A percentile compares a stretch with the other conserved stretches of the same genome.
Conservation (phyloP, 805 yeast species). For the Ogataea neopini region DNA sequence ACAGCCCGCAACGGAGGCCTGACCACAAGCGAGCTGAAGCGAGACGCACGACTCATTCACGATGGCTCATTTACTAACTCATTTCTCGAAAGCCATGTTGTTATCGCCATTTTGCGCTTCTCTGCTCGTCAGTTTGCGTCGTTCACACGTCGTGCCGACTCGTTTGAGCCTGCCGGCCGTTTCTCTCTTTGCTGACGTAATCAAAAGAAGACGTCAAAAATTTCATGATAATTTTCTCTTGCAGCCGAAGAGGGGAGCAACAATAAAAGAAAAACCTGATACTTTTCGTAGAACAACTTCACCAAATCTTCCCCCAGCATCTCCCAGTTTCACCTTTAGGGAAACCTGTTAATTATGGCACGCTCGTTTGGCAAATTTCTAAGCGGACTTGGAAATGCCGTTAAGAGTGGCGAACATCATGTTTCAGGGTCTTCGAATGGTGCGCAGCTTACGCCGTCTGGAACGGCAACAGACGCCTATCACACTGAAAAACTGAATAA, state of each 20-base stretch:
- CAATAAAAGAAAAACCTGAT: too few species aligned
- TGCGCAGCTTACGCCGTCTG: background rate
- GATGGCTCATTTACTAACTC: too few species aligned
- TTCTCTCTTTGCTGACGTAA: background rate
- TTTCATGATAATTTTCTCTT: background rate
- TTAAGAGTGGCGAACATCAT: constrained; percentile 8
- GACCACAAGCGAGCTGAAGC: too few species aligned
- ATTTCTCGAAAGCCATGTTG: too few species aligned
- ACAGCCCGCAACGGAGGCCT: too few species aligned
- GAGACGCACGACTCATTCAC: too few species aligned
- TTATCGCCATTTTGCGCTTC: too few species aligned
- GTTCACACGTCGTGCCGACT: too few species aligned
- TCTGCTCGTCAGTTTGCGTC: too few species aligned
- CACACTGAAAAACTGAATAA: constrained; percentile 30
- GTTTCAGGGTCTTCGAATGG: background rate
- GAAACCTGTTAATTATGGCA: constrained; percentile 1
- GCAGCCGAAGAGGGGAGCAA: background rate
- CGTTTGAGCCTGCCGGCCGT: too few species aligned
- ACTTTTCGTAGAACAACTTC: too few species aligned
- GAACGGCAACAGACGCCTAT: constrained; percentile 23
- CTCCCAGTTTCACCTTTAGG: background rate
- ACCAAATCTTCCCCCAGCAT: too few species aligned
- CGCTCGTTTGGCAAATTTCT: constrained; percentile 22
- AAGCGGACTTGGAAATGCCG: constrained; percentile 17
- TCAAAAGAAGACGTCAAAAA: constrained; percentile 4